Evolutionary conservation across 2,329 filamentous ascomycete genomes (phyloP).

Genomic region (Neoscytalidium dimidiatum): DNA sequence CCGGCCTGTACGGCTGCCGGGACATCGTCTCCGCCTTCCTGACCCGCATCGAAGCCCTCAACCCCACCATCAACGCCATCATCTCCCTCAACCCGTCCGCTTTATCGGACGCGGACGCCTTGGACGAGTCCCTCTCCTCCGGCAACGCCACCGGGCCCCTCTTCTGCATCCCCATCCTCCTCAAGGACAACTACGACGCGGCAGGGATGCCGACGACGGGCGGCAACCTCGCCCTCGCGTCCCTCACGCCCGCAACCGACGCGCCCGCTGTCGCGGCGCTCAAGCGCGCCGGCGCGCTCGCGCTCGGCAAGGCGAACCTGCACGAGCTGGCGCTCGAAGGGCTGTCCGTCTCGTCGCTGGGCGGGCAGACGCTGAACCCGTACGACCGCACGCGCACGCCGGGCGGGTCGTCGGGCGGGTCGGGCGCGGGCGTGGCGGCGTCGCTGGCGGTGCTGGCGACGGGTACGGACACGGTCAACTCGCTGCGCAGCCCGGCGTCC

Average conservation of each 20-base stretch:
- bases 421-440: conserved; percentile 60
- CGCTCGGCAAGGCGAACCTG: conserved; percentile 60
- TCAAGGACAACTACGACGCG: conserved; percentile 67
- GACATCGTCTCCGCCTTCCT: conserved; percentile 58
- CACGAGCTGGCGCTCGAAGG: conserved; percentile 68
- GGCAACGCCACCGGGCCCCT: conserved; percentile 55
- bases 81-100: conserved; percentile 55
- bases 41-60: conserved; percentile 58
- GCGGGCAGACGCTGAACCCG: conserved; percentile 66
- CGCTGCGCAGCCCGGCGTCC: conserved; percentile 61
- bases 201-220: conserved; percentile 59
- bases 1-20: conserved; percentile 55
- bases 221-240: conserved; percentile 52
- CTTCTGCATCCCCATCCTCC: conserved; percentile 62
- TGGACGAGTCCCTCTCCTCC: conserved; percentile 50
- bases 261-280: conserved; percentile 54
- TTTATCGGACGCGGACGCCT: conserved; percentile 49
- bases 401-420: conserved; percentile 65
- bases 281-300: conserved; percentile 54
- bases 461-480: conserved; percentile 65
- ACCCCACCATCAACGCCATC: conserved; percentile 60
- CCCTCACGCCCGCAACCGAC: conserved; percentile 51
- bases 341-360: conserved; percentile 61
- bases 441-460: conserved; percentile 61
- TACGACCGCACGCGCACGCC: conserved; percentile 68